These are phyloP conservation scores for Stagonosporopsis tanaceti DNA, from an alignment of 2,329 filamentous ascomycete genomes.

Conservation along the genomic window DNA sequence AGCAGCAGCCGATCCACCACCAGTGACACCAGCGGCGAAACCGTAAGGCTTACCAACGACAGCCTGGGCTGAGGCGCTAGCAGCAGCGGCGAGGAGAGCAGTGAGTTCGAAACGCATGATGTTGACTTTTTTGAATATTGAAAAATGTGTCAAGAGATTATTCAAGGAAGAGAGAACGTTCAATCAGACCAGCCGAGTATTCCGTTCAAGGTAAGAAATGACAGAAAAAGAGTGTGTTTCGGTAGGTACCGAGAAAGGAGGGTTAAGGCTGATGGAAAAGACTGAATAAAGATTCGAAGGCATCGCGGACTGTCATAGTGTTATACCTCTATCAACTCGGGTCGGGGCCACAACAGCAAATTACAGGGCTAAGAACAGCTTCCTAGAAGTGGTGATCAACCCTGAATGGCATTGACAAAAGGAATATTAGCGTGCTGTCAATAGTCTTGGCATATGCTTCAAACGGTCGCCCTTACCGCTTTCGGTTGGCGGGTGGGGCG, in stretches of 20 bases:
- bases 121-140: background rate
- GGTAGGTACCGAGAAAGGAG: constrained; percentile 15
- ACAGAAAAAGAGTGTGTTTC: constrained; percentile 20
- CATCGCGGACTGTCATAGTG: background rate
- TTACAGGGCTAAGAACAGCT: constrained; percentile 3
- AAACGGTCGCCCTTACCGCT: background rate
- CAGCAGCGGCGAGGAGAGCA: constrained; percentile 25
- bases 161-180: constrained; percentile 25
- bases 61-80: constrained; percentile 29
- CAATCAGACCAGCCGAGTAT: constrained; percentile 36
- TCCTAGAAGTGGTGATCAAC: background rate
- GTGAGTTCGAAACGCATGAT: constrained; percentile 33
- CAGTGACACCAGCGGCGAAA: constrained; percentile 35
- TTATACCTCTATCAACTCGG: constrained; percentile 1
- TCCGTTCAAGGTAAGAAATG: constrained; percentile 27
- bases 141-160: background rate
- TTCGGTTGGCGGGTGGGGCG: constrained; percentile 2
- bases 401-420: constrained; percentile 2
- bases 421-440: constrained; percentile 2
- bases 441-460: constrained; percentile 9
- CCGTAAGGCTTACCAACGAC: constrained; percentile 37
- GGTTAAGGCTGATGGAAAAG: constrained; percentile 4
- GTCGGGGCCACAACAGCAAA: constrained; percentile 6
- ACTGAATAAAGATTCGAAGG: background rate
- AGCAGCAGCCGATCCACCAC: constrained; percentile 33